These are phyloP conservation scores for Butyriboletus loyo DNA, from an alignment of 768 basidiomycete genomes.

Conservation along the genomic window DNA sequence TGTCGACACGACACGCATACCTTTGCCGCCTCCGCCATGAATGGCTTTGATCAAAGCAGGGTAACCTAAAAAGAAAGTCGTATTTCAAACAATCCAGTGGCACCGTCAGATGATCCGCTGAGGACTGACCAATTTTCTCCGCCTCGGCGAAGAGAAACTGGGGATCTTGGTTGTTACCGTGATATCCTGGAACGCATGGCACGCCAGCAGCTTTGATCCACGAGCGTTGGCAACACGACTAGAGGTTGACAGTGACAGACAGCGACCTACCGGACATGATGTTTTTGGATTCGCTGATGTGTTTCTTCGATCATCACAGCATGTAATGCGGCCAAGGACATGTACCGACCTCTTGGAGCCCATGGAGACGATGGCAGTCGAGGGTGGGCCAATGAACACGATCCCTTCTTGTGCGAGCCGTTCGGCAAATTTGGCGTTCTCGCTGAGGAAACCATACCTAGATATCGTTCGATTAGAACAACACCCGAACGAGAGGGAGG, in stretches of 20 bases:
- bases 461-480: neutral
- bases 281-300: conserved; percentile 84
- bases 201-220: conserved; percentile 69
- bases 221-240: conserved; percentile 2
- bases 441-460: conserved; percentile 89
- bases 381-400: conserved; percentile 88
- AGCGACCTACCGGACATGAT: conserved; percentile 73
- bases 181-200: conserved; percentile 93
- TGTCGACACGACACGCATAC: conserved; percentile 80
- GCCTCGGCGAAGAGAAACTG: conserved; percentile 68
- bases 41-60: conserved; percentile 97
- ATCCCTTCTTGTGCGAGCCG: conserved; percentile 74
- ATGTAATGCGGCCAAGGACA: neutral
- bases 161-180: conserved; percentile 77
- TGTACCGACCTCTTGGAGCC: conserved; percentile 81
- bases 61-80: conserved; percentile 51
- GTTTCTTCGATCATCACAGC: neutral
- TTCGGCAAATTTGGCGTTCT: conserved; percentile 82
- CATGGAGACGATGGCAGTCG: conserved; percentile 88
- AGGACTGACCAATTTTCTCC: conserved; percentile 55
- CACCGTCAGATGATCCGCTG: neutral
- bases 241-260: neutral
- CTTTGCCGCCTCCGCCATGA: conserved; percentile 93
- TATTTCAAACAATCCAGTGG: neutral
- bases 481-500: neutral